phyloP scores from a whole-genome alignment of 2,329 filamentous ascomycete species.

The Nigrospora oryzae region DNA sequence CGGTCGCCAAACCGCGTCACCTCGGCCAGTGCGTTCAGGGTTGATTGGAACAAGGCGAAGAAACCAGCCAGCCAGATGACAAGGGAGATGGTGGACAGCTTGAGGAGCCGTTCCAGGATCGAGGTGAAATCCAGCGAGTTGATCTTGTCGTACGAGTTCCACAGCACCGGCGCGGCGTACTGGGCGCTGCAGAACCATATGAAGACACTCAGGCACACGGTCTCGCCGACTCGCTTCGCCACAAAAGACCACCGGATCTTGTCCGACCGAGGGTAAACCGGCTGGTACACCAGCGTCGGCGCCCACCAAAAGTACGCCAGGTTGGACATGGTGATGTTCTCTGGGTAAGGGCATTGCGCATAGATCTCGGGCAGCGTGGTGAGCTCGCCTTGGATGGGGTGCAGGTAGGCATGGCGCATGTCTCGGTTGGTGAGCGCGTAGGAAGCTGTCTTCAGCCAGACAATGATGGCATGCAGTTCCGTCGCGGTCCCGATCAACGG shows the following conservation, averaged over 20 bases:
- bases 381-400: constrained; percentile 59
- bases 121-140: constrained; percentile 69
- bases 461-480: constrained; percentile 85
- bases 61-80: constrained; percentile 97
- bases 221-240: constrained; percentile 70
- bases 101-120: constrained; percentile 84
- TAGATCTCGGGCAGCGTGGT: constrained; percentile 75
- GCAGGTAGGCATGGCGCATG: constrained; percentile 80
- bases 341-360: constrained; percentile 73
- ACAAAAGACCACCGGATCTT: constrained; percentile 85
- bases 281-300: constrained; percentile 92
- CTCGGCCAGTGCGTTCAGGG: constrained; percentile 85
- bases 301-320: constrained; percentile 97
- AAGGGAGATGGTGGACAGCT: constrained; percentile 88
- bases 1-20: constrained; percentile 84
- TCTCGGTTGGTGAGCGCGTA: constrained; percentile 97
- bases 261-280: constrained; percentile 80
- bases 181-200: constrained; percentile 95
- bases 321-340: constrained; percentile 83
- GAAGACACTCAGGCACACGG: constrained; percentile 70
- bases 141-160: constrained; percentile 85
- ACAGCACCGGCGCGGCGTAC: constrained; percentile 83
- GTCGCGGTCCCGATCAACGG: constrained; percentile 87
- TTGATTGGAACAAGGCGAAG: constrained; percentile 91
- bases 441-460: constrained; percentile 92